Percentiles rank a stretch among this genome's conserved stretches.
phyloP scores from a whole-genome alignment of 129 eudicot genomes.

The Helichrysum umbraculigerum region DNA sequence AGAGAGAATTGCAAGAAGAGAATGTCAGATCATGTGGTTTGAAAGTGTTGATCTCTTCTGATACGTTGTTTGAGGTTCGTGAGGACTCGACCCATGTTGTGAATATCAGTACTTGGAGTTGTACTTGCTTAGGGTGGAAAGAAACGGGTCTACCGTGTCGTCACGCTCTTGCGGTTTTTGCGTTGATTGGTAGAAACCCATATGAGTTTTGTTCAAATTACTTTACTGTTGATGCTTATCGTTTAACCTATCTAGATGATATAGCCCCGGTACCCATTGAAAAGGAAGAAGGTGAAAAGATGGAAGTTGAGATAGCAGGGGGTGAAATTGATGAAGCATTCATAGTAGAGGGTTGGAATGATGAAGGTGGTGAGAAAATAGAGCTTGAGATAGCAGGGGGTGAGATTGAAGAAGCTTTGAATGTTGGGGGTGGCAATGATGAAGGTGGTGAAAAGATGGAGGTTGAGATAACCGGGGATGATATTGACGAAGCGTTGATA shows the following conservation, averaged over 20 bases:
- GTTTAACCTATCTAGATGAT: conserved; percentile 51
- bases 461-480: conserved; percentile 2
- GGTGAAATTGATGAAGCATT: conserved; percentile 9
- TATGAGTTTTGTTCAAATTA: conserved; percentile 62
- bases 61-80: conserved; percentile 71
- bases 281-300: conserved; percentile 32
- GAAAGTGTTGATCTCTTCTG: conserved; percentile 70
- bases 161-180: conserved; percentile 75
- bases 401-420: neutral
- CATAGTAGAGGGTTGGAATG: neutral
- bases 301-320: neutral
- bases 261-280: conserved; percentile 48
- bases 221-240: conserved; percentile 64
- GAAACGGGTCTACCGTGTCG: conserved; percentile 65
- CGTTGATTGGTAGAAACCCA: conserved; percentile 41
- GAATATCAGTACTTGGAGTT: conserved; percentile 57
- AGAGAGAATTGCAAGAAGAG: conserved; percentile 54
- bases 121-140: conserved; percentile 83
- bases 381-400: conserved; percentile 7
- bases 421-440: neutral
- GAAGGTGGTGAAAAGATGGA: neutral
- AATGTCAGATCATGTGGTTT: conserved; percentile 45
- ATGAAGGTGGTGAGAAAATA: conserved; percentile 10
- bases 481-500: neutral
- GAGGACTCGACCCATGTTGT: conserved; percentile 77